phyloP scores from a whole-genome alignment of 176 grass and related monocot species.

The Elaeis guineensis region DNA sequence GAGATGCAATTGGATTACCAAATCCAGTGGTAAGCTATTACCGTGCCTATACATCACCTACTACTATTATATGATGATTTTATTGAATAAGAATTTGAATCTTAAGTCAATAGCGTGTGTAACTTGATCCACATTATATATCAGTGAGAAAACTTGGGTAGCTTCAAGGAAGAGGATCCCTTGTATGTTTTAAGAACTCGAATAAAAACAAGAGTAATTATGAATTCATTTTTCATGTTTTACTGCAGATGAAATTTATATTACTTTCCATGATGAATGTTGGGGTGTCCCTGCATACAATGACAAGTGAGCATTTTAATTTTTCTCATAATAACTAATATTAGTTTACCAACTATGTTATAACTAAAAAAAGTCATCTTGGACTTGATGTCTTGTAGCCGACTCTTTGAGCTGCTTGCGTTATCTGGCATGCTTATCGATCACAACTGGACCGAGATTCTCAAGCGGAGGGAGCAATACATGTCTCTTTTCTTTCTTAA shows the following conservation, averaged over 20 bases:
- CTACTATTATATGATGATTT: too few relatives aligned
- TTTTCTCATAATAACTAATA: neutral
- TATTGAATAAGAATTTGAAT: too few relatives aligned
- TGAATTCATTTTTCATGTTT: too few relatives aligned
- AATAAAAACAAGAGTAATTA: too few relatives aligned
- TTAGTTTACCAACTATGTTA: neutral
- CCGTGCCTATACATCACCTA: neutral
- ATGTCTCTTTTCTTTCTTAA: conserved; percentile 15
- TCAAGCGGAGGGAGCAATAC: conserved; percentile 74
- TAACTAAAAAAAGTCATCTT: too few relatives aligned
- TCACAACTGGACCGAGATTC: conserved; percentile 93
- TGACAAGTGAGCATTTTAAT: conserved; percentile 46
- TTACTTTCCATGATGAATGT: conserved; percentile 85
- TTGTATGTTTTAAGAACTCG: too few relatives aligned
- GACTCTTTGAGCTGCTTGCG: conserved; percentile 71
- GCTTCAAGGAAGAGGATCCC: too few relatives aligned
- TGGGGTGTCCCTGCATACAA: conserved; percentile 83
- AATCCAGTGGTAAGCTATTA: conserved; percentile 64
- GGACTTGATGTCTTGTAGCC: conserved; percentile 21
- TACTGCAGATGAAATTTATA: conserved; percentile 62
- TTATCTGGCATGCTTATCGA: conserved; percentile 96
- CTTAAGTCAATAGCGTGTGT: too few relatives aligned
- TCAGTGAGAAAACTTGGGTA: too few relatives aligned
- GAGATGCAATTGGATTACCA: conserved; percentile 94
- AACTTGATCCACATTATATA: too few relatives aligned